Base-by-base conservation (phyloP, 108 stramenopile species). In the Parietichytrium sp. region DNA sequence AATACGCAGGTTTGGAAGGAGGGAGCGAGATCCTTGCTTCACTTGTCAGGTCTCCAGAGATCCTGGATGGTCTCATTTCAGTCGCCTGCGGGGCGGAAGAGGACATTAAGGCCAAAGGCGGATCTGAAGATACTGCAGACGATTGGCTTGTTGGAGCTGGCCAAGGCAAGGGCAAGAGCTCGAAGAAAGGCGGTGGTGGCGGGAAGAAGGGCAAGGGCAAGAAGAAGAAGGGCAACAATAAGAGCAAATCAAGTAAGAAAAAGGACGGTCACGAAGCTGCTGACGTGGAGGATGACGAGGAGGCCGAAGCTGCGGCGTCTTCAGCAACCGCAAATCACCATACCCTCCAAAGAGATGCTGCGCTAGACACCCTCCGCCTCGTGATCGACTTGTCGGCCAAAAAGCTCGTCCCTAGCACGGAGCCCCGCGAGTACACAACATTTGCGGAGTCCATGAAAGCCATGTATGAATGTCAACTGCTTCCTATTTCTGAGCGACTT, bases 171-270 rank as follows among this genome's bases (percentile, higher is more conserved):
- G 45, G 45, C 15, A 72, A 72, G 61, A 42, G 61, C 3, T 23
- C 20, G 20, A 72, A 72, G 61, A 25, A 25, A 6, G 61, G 61
- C 42, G 61, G 61, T 42, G 45, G 45, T 13, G 45, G 45, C 38
- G 61, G 61, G 15, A 72, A 72, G 33, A 72, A 72, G 42, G 61
- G 61, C 2, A 42, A 42, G 38, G 61, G 61, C 61, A 72, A 72
- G 38, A 25, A 16, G 20, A 45, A 45, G 61, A 72, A 72, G 42
- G 61, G 33, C 61, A 20, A 20, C 2, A 29, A 8, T 1, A 72
- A 72, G 38, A 25, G n/a, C 38, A 45, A 45, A 42, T 45, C 36
- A 25, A 42, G 33, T 42, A 20, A 20, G 1, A 29, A 8, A 0
- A 23, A 8, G 6, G 38, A 47, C 1, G 42, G 42, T 7, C 36